Percentiles rank a stretch among this genome's conserved stretches.
Evolutionary conservation across 2,329 filamentous ascomycete genomes (phyloP).

Genomic region (Colletotrichum sp.): DNA sequence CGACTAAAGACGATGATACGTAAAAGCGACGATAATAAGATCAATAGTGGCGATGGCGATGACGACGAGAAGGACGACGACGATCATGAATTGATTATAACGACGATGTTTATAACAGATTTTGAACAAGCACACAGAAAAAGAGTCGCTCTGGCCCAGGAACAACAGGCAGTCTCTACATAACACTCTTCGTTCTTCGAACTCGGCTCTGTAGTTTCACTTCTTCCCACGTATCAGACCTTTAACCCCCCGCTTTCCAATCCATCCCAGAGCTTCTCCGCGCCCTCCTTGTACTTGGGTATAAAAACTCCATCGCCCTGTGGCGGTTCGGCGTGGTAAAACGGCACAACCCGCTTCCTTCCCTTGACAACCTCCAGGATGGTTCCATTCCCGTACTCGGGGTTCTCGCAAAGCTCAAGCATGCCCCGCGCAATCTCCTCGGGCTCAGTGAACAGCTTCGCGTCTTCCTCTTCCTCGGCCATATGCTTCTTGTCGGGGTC

Average conservation of each 20-base stretch:
- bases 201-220: neutral
- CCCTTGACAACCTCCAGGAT: slow-evolving; percentile 34
- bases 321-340: slow-evolving; percentile 30
- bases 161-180: too few relatives aligned
- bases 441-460: slow-evolving; percentile 30
- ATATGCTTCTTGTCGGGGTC: slow-evolving; percentile 34
- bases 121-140: too few relatives aligned
- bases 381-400: slow-evolving; percentile 33
- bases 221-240: slow-evolving; percentile 13
- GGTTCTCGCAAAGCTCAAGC: slow-evolving; percentile 27
- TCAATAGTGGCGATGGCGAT: too few relatives aligned
- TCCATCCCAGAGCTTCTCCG: slow-evolving; percentile 25
- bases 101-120: too few relatives aligned
- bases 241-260: slow-evolving; percentile 27
- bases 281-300: slow-evolving; percentile 28
- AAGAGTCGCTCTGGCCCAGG: too few relatives aligned
- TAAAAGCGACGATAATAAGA: too few relatives aligned
- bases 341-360: slow-evolving; percentile 30
- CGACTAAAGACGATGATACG: too few relatives aligned
- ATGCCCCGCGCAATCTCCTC: slow-evolving; percentile 37
- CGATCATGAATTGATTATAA: too few relatives aligned
- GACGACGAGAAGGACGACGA: too few relatives aligned
- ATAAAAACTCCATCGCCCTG: slow-evolving; percentile 25
- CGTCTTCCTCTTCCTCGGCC: slow-evolving; percentile 27
- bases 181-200: neutral